Conservation (phyloP, 2,329 filamentous ascomycete genomes). For the Seiridium unicorne region DNA sequence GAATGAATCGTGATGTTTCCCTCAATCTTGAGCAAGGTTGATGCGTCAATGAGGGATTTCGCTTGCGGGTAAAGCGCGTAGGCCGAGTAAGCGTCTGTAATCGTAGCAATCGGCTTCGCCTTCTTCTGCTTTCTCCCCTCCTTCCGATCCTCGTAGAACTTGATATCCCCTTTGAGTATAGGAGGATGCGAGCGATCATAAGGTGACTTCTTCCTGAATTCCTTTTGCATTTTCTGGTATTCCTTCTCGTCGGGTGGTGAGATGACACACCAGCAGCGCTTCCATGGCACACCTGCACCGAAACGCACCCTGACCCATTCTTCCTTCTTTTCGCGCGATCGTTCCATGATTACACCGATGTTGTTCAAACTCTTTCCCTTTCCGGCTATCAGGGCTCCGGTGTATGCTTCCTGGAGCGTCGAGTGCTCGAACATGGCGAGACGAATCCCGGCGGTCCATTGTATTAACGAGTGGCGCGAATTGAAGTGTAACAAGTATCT, state of each 20-base stretch:
- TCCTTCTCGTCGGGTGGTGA: constrained; percentile 93
- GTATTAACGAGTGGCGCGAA: constrained; percentile 85
- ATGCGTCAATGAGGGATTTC: constrained; percentile 90
- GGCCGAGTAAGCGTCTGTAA: constrained; percentile 85
- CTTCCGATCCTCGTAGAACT: constrained; percentile 82
- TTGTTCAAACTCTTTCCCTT: constrained; percentile 89
- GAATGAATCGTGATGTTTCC: constrained; percentile 86
- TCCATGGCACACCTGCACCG: constrained; percentile 93
- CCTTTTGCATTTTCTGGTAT: constrained; percentile 78
- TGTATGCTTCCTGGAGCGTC: constrained; percentile 93
- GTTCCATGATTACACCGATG: constrained; percentile 85
- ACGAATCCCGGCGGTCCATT: constrained; percentile 94
- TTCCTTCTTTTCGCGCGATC: constrained; percentile 72
- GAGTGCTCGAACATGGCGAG: constrained; percentile 93
- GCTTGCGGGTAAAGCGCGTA: constrained; percentile 96
- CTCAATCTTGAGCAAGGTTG: constrained; percentile 91
- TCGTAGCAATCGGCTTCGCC: constrained; percentile 82
- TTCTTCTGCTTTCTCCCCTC: constrained; percentile 88
- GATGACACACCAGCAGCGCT: constrained; percentile 95
- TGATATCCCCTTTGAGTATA: constrained; percentile 81
- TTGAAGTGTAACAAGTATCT: constrained; percentile 96
- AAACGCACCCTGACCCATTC: constrained; percentile 96
- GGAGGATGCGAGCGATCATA: constrained; percentile 73
- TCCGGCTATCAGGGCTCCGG: constrained; percentile 89
- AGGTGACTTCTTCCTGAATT: constrained; percentile 74